phyloP scores from a whole-genome alignment of 2,329 filamentous ascomycete genomes.

The Tricladium varicosporioides region DNA sequence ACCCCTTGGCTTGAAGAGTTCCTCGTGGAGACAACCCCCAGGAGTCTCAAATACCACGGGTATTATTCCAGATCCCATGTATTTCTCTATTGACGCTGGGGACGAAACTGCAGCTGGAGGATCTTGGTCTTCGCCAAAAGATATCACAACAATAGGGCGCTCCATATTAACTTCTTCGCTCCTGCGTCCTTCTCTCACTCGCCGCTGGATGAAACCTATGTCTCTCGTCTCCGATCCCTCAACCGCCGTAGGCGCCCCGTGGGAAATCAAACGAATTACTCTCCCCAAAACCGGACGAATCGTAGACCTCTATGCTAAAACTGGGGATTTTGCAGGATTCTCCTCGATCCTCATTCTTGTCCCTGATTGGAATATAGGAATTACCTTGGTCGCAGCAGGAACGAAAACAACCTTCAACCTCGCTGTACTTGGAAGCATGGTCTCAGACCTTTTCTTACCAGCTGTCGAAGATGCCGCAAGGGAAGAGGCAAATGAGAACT shows the following conservation, averaged over 20 bases:
- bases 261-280: constrained; percentile 26
- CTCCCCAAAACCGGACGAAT: constrained; percentile 2
- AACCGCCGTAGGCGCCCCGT: constrained; percentile 26
- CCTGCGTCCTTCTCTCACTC: constrained; percentile 22
- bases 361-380: constrained; percentile 43
- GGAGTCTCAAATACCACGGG: constrained; percentile 20
- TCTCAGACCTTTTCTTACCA: constrained; percentile 33
- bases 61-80: not conserved
- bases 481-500: constrained; percentile 26
- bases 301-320: constrained; percentile 13
- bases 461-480: constrained; percentile 34
- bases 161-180: constrained; percentile 25
- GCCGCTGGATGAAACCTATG: constrained; percentile 27
- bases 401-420: constrained; percentile 3
- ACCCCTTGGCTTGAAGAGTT: constrained; percentile 33
- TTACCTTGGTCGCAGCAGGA: constrained; percentile 40
- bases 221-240: constrained; percentile 22
- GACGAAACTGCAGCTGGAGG: not conserved
- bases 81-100: not conserved
- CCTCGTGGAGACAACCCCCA: constrained; percentile 17
- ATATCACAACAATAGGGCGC: constrained; percentile 24
- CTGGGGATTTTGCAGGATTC: constrained; percentile 29
- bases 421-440: constrained; percentile 26
- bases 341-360: constrained; percentile 39
- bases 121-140: constrained; percentile 20